phyloP scores from a whole-genome alignment of 169 alveolate genomes.

The Eimeria falciformis region DNA sequence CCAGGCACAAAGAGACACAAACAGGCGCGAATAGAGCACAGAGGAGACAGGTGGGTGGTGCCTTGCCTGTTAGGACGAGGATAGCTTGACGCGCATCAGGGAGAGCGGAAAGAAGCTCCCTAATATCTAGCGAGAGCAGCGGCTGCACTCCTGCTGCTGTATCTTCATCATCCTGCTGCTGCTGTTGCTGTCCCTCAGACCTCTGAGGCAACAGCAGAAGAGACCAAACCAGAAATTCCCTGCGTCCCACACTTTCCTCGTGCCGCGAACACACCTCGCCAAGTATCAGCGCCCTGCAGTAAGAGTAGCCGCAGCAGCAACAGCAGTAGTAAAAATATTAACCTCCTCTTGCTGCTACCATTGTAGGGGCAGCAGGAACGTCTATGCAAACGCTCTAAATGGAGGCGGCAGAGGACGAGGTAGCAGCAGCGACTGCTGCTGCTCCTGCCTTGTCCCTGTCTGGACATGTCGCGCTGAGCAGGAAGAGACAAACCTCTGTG shows the following conservation, averaged over 20 bases:
- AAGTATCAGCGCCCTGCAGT: not conserved
- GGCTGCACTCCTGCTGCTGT: slow-evolving; percentile 7
- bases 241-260: not conserved
- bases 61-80: slow-evolving; percentile 27
- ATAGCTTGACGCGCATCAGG: slow-evolving; percentile 30
- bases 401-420: not conserved
- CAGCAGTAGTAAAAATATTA: not conserved
- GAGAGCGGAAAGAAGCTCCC: slow-evolving; percentile 40
- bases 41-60: too few species aligned
- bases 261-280: slow-evolving; percentile 1
- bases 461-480: too few species aligned
- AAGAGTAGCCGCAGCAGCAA: not conserved
- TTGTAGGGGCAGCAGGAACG: not conserved
- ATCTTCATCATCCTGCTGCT: slow-evolving; percentile 1
- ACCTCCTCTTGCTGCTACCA: too few species aligned
- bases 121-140: slow-evolving; percentile 2
- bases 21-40: too few species aligned
- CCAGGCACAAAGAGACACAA: not conserved
- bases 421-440: not conserved
- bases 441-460: too few species aligned
- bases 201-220: not conserved
- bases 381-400: not conserved
- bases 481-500: not conserved
- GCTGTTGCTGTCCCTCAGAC: not conserved
- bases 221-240: slow-evolving; percentile 11